Conservation (phyloP, 148 eudicot genomes). For the Rhododendron ferrugineum region DNA sequence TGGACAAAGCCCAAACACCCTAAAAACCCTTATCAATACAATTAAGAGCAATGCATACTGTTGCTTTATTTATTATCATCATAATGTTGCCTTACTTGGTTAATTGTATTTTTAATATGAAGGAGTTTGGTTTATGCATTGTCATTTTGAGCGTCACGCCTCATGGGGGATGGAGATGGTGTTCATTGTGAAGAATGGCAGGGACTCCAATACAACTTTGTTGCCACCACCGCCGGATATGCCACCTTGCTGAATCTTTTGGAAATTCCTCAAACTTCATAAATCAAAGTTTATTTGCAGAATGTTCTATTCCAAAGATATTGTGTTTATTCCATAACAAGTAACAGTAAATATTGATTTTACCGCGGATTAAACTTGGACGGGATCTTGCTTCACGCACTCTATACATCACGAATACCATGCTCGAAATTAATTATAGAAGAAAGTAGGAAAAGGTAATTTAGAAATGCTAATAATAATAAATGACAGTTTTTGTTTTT, state of each 20-base stretch:
- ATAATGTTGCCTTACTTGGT: not conserved
- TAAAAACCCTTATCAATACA: too few relatives aligned
- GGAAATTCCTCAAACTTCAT: not conserved
- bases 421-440: not conserved
- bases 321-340: not conserved
- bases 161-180: slow-evolving; percentile 19
- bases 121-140: slow-evolving; percentile 21
- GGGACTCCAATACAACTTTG: not conserved
- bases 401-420: not conserved
- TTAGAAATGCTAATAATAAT: too few relatives aligned
- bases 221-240: slow-evolving; percentile 12
- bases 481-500: too few relatives aligned
- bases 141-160: slow-evolving; percentile 17
- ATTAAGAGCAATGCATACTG: too few relatives aligned
- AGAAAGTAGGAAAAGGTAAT: too few relatives aligned
- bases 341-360: not conserved
- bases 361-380: not conserved
- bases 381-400: not conserved
- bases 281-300: not conserved
- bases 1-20: too few relatives aligned
- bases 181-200: slow-evolving; percentile 16
- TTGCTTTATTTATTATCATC: not conserved
- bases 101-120: too few relatives aligned
- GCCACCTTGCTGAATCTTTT: slow-evolving; percentile 17
- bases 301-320: not conserved